Conservation (phyloP, 169 alveolate genomes). For the Eimeria zaria region DNA sequence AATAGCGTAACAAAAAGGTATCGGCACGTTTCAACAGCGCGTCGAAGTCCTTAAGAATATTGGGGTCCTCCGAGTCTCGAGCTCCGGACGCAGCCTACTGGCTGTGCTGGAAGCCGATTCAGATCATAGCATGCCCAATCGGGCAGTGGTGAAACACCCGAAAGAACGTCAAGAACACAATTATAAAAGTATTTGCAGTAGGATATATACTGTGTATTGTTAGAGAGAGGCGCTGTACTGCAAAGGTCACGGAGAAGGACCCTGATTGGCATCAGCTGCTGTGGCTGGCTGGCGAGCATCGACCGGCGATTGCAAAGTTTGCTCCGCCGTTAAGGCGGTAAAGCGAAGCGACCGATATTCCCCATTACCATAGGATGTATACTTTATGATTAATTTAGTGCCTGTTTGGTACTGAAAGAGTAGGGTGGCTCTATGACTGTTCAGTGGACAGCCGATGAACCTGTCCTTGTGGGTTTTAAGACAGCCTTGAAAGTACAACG, state of each 20-base stretch:
- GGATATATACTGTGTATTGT: neutral
- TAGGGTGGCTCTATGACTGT: neutral
- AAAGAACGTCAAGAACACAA: neutral
- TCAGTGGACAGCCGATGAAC: neutral
- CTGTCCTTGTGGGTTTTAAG: neutral
- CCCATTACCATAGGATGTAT: neutral
- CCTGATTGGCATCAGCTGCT: neutral
- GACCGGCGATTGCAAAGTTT: neutral
- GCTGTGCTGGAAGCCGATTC: constrained; percentile 26
- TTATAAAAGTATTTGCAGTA: no score
- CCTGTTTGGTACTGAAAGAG: neutral
- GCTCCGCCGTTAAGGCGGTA: neutral
- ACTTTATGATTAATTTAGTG: neutral
- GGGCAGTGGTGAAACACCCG: neutral
- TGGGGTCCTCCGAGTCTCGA: constrained; percentile 22
- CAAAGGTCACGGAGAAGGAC: neutral
- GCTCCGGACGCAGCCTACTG: constrained; percentile 30
- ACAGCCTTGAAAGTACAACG: neutral
- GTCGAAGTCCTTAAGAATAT: neutral
- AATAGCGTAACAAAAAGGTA: neutral
- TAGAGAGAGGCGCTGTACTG: neutral
- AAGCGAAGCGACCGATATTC: neutral
- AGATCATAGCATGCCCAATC: constrained; percentile 10
- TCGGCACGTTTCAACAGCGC: neutral
- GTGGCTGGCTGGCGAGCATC: constrained; percentile 58